These are phyloP conservation scores for Cercospora zeina DNA, from an alignment of 2,329 filamentous ascomycete species.

Conservation along the genomic window DNA sequence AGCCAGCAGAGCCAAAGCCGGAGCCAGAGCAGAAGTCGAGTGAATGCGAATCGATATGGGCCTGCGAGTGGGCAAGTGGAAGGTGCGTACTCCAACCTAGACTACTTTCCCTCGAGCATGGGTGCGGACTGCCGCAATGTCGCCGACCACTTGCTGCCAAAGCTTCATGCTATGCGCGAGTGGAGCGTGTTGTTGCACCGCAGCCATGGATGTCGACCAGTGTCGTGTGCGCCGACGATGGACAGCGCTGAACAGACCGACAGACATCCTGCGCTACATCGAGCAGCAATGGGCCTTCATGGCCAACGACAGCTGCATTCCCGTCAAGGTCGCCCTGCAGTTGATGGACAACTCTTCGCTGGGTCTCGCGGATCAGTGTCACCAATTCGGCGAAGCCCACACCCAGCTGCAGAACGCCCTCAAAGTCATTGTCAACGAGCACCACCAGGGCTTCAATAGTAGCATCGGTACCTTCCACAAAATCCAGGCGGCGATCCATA, in stretches of 20 bases:
- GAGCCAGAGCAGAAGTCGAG: slow-evolving; percentile 40
- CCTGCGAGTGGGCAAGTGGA: slow-evolving; percentile 48
- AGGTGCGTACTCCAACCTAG: slow-evolving; percentile 30
- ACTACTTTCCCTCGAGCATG: slow-evolving; percentile 9
- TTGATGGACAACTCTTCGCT: slow-evolving; percentile 92
- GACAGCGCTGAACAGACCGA: slow-evolving; percentile 12
- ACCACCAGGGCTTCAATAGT: slow-evolving; percentile 98
- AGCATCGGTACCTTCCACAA: slow-evolving; percentile 99
- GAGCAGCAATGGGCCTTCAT: slow-evolving; percentile 89
- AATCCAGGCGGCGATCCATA: slow-evolving; percentile 89
- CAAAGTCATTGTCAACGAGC: slow-evolving; percentile 95
- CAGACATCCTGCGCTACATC: slow-evolving; percentile 75
- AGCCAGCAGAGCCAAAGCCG: slow-evolving; percentile 29
- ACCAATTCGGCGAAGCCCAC: slow-evolving; percentile 79
- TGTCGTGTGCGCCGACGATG: neutral
- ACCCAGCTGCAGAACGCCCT: slow-evolving; percentile 87
- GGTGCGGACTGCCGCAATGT: slow-evolving; percentile 15
- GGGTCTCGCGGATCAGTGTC: slow-evolving; percentile 84
- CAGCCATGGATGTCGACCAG: slow-evolving; percentile 5
- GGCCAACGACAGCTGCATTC: slow-evolving; percentile 83
- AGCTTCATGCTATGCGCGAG: neutral
- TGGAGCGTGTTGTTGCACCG: neutral
- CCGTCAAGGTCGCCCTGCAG: slow-evolving; percentile 91
- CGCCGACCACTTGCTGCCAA: slow-evolving; percentile 11
- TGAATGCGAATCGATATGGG: slow-evolving; percentile 37